phyloP scores from a whole-genome alignment of 2,329 filamentous ascomycete species.

The Periconia sp. region DNA sequence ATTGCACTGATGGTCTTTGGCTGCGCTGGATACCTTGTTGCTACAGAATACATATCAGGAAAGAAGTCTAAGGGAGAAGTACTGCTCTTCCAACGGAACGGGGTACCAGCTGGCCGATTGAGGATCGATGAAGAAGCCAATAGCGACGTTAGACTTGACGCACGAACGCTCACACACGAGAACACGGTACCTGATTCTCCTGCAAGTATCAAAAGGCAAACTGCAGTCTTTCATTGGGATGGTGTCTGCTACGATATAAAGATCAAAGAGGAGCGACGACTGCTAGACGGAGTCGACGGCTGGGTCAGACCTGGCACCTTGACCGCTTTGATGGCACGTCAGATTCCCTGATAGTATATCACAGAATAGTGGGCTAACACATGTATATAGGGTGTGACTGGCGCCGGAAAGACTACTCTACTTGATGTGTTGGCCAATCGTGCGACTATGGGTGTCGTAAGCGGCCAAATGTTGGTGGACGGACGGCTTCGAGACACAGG shows the following conservation, averaged over 20 bases:
- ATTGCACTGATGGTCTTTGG: slow-evolving; percentile 45
- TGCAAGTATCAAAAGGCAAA: not conserved
- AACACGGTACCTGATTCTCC: not conserved
- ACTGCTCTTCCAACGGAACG: slow-evolving; percentile 45
- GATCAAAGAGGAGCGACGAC: slow-evolving; percentile 4
- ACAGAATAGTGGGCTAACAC: slow-evolving; percentile 63
- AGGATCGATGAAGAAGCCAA: slow-evolving; percentile 14
- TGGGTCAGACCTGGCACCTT: slow-evolving; percentile 88
- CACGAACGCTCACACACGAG: too few species aligned
- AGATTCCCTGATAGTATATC: slow-evolving; percentile 34
- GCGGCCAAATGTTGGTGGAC: slow-evolving; percentile 79
- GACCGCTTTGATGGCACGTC: slow-evolving; percentile 72
- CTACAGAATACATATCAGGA: slow-evolving; percentile 47
- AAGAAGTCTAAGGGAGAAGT: slow-evolving; percentile 54
- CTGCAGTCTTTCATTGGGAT: slow-evolving; percentile 5
- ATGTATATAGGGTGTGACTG: too few species aligned
- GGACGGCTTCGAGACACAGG: slow-evolving; percentile 64
- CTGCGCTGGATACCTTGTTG: slow-evolving; percentile 41
- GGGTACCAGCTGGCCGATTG: slow-evolving; percentile 27
- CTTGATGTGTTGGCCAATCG: slow-evolving; percentile 81
- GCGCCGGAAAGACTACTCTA: slow-evolving; percentile 87
- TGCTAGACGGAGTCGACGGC: slow-evolving; percentile 86
- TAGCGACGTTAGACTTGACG: not conserved
- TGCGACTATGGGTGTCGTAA: slow-evolving; percentile 81
- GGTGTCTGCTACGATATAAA: not conserved